A percentile compares a stretch with the other conserved stretches of the same genome.
Conservation (phyloP, 805 yeast genomes). For the Scheffersomyces spartinae region DNA sequence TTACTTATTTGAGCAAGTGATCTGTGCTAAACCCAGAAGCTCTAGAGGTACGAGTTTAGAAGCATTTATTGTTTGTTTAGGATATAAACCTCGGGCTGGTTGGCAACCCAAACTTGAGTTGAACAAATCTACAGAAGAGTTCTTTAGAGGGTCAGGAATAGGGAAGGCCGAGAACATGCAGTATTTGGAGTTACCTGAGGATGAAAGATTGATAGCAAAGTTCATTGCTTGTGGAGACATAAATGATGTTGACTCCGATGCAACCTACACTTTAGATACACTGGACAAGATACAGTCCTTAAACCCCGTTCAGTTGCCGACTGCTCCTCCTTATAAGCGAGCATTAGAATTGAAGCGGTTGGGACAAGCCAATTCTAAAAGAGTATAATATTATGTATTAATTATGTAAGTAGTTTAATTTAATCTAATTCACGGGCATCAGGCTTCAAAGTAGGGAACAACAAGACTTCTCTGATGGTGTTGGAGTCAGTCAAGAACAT, state of each 20-base stretch:
- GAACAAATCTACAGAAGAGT: slow-evolving; percentile 64
- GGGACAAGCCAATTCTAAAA: no score
- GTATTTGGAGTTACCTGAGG: slow-evolving; percentile 40
- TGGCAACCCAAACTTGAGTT: slow-evolving; percentile 65
- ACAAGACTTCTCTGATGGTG: slow-evolving; percentile 92
- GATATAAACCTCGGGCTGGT: slow-evolving; percentile 70
- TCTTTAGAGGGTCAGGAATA: slow-evolving; percentile 52
- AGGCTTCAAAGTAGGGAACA: slow-evolving; percentile 98
- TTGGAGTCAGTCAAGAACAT: slow-evolving; percentile 96
- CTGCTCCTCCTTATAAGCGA: slow-evolving; percentile 92
- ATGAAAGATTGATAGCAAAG: slow-evolving; percentile 74
- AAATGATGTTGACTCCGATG: slow-evolving; percentile 84
- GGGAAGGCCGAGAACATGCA: slow-evolving; percentile 41
- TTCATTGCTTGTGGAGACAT: slow-evolving; percentile 94
- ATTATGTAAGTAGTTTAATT: no score
- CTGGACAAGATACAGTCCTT: slow-evolving; percentile 35
- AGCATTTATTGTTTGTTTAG: slow-evolving; percentile 86
- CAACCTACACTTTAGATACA: slow-evolving; percentile 61
- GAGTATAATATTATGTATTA: no score
- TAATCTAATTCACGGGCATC: no score
- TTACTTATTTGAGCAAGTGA: slow-evolving; percentile 69
- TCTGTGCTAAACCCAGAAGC: slow-evolving; percentile 94
- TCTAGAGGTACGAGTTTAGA: slow-evolving; percentile 92
- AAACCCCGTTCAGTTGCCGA: slow-evolving; percentile 91
- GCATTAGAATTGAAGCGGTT: slow-evolving; percentile 80